Evolutionary conservation across 2,329 filamentous ascomycete species (phyloP).

Genomic region (Talaromyces piceae): DNA sequence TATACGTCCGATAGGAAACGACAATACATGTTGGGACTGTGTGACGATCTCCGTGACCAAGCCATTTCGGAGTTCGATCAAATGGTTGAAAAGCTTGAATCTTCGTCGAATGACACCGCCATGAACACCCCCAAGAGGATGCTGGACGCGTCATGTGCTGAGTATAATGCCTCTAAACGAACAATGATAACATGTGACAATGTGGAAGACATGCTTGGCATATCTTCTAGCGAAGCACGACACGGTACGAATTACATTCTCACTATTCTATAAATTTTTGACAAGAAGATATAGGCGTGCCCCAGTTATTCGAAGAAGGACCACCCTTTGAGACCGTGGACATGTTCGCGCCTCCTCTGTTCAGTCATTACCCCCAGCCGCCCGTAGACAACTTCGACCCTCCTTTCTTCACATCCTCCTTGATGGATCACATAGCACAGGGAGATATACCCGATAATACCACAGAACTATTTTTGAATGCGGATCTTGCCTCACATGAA

Average conservation of each 20-base stretch:
- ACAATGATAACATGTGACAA: background rate
- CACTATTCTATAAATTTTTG: background rate
- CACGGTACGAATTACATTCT: background rate
- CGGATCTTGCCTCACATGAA: background rate
- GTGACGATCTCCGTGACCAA: background rate
- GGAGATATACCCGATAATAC: background rate
- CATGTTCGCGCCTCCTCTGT: background rate
- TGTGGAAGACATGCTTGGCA: background rate
- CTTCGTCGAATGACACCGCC: background rate
- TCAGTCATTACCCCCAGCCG: background rate
- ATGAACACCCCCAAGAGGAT: background rate
- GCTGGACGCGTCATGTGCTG: background rate
- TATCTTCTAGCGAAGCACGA: background rate
- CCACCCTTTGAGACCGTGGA: background rate
- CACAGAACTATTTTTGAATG: background rate
- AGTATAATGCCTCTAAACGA: background rate
- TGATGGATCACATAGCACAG: background rate
- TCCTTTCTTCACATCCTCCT: background rate
- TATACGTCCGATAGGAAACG: background rate
- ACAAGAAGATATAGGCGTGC: background rate
- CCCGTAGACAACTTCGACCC: background rate
- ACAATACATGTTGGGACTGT: background rate
- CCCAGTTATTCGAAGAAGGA: background rate
- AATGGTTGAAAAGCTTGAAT: background rate
- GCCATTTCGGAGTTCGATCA: background rate